Base-by-base conservation (phyloP, 2,329 filamentous ascomycete species). In the Tolypocladium album region DNA sequence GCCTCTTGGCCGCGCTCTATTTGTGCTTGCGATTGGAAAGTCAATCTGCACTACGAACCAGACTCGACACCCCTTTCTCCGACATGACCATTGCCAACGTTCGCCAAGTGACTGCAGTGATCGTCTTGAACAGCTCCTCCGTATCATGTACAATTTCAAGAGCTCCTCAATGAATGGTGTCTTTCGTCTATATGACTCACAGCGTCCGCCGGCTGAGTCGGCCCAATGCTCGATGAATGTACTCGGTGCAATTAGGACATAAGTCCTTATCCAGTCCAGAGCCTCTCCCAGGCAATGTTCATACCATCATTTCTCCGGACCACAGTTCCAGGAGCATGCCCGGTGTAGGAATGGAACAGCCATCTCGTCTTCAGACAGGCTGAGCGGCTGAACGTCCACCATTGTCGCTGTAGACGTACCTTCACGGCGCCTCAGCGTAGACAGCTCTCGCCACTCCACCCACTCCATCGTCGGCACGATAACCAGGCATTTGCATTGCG, bases 401-500 rank as follows among this genome's bases (percentile, higher is more conserved):
- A 60, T 47, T 9, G 27, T 17, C 47, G 8, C 27, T 2, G 55
- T 59, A 53, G 20, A 58, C 45, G 17, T 50, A 57, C 17, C 61
- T 2, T 40, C 27, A 27, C 31, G 34, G n/a, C 17, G 36, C 58
- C 9, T 62, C 27, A 17, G 57, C 15, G 64, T 67, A 31, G 64
- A 61, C 31, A 76, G 59, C 60, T 80, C 76, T 69, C 81, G 83
- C 81, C 85, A 88, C 66, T 88, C 85, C 9, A 88, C 71, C 85
- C 85, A 88, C 66, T 84, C 78, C 0, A 80, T 74, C 4, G 78
- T 70, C 3, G 84, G 80, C 27, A 81, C 72, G 8, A 84, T 72
- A 4, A 82, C 77, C 11, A 68, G 67, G 36, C 77, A 76, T 31
- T 70, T 65, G 66, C 85, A 88, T 0, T 76, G 72, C 1, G 81